These are phyloP conservation scores for Tetrapisispora taiwanensis DNA, from an alignment of 805 yeast species.

Conservation along the genomic window DNA sequence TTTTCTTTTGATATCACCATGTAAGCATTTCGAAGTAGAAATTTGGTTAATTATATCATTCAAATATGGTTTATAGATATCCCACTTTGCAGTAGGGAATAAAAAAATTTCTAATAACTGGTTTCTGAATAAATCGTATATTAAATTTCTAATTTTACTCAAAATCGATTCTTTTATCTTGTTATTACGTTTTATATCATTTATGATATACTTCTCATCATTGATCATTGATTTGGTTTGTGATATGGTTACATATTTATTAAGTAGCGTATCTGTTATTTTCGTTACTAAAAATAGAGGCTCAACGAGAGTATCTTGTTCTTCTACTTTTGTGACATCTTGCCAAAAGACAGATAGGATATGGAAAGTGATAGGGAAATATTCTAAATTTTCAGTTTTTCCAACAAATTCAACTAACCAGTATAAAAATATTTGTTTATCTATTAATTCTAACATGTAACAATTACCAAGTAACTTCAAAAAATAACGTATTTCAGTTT, in stretches of 20 bases:
- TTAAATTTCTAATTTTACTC: conserved; percentile 19
- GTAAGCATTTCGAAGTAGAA: conserved; percentile 22
- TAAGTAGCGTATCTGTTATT: conserved; percentile 49
- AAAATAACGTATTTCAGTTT: conserved; percentile 46
- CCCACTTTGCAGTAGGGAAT: conserved; percentile 52
- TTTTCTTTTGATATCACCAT: conserved; percentile 32
- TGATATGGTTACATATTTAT: conserved; percentile 34
- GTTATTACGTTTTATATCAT: conserved; percentile 29
- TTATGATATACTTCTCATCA: conserved; percentile 30
- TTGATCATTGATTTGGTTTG: conserved; percentile 28
- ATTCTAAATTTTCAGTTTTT: conserved; percentile 29
- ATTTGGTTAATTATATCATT: conserved; percentile 27
- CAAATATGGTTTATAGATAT: conserved; percentile 38
- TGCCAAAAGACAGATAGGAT: conserved; percentile 63
- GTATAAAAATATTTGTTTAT: conserved; percentile 47
- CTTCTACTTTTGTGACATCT: conserved; percentile 41
- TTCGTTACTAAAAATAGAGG: conserved; percentile 45
- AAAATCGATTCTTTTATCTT: conserved; percentile 22
- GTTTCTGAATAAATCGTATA: conserved; percentile 24
- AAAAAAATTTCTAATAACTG: conserved; percentile 46
- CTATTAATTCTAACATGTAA: conserved; percentile 59
- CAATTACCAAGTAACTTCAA: conserved; percentile 52
- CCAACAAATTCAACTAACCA: conserved; percentile 52
- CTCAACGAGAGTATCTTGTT: conserved; percentile 15
- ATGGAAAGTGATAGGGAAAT: conserved; percentile 40